phyloP scores from a whole-genome alignment of 108 stramenopile species.

The Cyclotella atomus region DNA sequence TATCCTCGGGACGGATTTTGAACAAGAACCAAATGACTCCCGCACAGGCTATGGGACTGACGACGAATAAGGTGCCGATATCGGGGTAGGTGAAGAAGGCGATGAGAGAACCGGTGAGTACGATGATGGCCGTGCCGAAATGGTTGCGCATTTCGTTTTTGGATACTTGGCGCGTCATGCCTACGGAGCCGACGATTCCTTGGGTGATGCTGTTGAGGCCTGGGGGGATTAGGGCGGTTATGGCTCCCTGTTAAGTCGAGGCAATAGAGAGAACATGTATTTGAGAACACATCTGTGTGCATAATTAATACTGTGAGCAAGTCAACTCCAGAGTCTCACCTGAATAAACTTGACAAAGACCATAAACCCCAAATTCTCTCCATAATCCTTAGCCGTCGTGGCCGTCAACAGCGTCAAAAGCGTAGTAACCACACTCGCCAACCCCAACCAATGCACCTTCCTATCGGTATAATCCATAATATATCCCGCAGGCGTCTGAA shows the following conservation, averaged over 20 bases:
- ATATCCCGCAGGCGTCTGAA: constrained; percentile 89
- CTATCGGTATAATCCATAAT: constrained; percentile 84
- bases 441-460: constrained; percentile 70
- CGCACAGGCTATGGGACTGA: constrained; percentile 85
- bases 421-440: constrained; percentile 71
- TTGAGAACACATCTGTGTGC: no score
- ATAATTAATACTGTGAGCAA: no score
- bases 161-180: constrained; percentile 87
- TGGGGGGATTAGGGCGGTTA: constrained; percentile 88
- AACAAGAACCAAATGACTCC: constrained; percentile 71
- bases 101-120: constrained; percentile 67
- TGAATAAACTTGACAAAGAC: constrained; percentile 80
- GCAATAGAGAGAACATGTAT: no score
- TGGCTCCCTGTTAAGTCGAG: no score
- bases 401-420: constrained; percentile 76
- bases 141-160: constrained; percentile 92
- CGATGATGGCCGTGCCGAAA: constrained; percentile 88
- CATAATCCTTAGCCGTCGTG: constrained; percentile 68
- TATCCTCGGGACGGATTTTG: constrained; percentile 74
- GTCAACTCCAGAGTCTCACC: no score
- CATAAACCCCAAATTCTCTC: constrained; percentile 77
- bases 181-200: constrained; percentile 84
- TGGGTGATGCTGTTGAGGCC: constrained; percentile 89
- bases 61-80: constrained; percentile 77
- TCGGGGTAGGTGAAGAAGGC: constrained; percentile 78